phyloP scores from a whole-genome alignment of 2,329 filamentous ascomycete genomes.

The Fusarium globosum region DNA sequence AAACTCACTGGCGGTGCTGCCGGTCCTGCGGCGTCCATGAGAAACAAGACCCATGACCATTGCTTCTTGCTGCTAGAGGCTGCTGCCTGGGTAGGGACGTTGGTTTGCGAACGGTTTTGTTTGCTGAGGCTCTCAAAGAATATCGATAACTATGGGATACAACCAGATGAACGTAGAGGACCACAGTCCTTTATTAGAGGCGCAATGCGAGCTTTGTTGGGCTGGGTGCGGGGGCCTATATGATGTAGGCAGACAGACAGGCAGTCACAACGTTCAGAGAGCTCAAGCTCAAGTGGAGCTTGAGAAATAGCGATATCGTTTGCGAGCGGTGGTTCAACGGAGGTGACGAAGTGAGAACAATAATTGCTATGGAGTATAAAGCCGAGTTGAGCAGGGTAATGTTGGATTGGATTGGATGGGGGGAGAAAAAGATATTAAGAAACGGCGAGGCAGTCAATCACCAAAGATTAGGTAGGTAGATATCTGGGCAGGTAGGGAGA shows the following conservation, averaged over 20 bases:
- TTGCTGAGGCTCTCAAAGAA: constrained; percentile 6
- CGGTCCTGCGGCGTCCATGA: constrained; percentile 47
- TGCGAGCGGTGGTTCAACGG: neutral
- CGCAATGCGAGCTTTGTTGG: constrained; percentile 28
- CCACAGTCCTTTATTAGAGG: neutral
- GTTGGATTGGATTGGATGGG: neutral
- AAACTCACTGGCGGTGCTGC: constrained; percentile 44
- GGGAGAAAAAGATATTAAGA: constrained; percentile 9
- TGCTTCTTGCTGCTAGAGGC: constrained; percentile 15
- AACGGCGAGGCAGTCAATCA: neutral
- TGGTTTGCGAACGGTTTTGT: neutral
- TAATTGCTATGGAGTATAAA: neutral
- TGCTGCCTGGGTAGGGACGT: constrained; percentile 20
- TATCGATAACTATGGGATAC: neutral
- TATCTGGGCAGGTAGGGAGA: neutral
- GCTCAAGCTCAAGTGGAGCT: constrained; percentile 10
- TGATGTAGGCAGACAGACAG: constrained; percentile 10
- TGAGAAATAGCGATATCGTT: constrained; percentile 18
- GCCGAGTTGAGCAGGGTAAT: neutral
- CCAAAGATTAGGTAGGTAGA: neutral
- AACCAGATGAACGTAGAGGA: neutral
- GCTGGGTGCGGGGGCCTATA: constrained; percentile 18
- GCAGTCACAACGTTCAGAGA: neutral
- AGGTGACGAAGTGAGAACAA: neutral
- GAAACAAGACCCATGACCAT: constrained; percentile 51